A percentile compares a stretch with the other conserved stretches of the same genome.
Evolutionary conservation across 164 flowering plant species (phyloP).

Genomic region (Aristolochia fimbriata): DNA sequence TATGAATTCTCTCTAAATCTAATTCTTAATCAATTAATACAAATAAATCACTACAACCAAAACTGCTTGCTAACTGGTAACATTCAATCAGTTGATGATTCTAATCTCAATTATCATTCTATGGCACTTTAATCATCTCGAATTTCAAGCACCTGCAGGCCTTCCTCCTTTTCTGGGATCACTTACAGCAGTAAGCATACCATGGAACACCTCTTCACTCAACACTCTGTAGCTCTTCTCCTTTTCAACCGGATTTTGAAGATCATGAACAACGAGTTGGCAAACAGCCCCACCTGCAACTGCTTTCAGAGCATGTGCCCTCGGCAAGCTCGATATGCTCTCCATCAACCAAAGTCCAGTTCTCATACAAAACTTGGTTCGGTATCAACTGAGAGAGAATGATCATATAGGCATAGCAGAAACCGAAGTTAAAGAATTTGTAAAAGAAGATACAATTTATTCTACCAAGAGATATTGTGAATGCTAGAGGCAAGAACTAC

Average conservation of each 20-base stretch:
- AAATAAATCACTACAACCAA: too few relatives aligned
- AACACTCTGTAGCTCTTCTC: slow-evolving; percentile 13
- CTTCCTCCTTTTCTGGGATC: slow-evolving; percentile 79
- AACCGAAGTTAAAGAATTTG: too few relatives aligned
- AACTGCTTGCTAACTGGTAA: too few relatives aligned
- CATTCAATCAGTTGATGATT: too few relatives aligned
- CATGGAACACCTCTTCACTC: slow-evolving; percentile 21
- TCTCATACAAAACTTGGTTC: slow-evolving; percentile 72
- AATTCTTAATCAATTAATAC: too few relatives aligned
- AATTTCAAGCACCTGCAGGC: slow-evolving; percentile 58
- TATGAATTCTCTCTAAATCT: too few relatives aligned
- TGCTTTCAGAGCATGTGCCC: slow-evolving; percentile 45
- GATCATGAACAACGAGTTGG: slow-evolving; percentile 71
- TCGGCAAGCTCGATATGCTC: slow-evolving; percentile 64
- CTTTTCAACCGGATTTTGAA: slow-evolving; percentile 18
- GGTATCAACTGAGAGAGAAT: slow-evolving; percentile 56
- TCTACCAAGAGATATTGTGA: too few relatives aligned
- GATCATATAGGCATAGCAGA: too few relatives aligned
- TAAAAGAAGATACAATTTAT: too few relatives aligned
- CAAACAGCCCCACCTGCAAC: slow-evolving; percentile 48
- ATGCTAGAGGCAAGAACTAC: slow-evolving; percentile 18
- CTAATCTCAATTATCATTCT: too few relatives aligned
- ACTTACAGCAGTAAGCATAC: slow-evolving; percentile 72
- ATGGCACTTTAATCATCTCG: too few relatives aligned
- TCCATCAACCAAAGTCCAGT: slow-evolving; percentile 69